Conservation (phyloP, 192 early-diverging fungal species). For the Coemansia sp. region DNA sequence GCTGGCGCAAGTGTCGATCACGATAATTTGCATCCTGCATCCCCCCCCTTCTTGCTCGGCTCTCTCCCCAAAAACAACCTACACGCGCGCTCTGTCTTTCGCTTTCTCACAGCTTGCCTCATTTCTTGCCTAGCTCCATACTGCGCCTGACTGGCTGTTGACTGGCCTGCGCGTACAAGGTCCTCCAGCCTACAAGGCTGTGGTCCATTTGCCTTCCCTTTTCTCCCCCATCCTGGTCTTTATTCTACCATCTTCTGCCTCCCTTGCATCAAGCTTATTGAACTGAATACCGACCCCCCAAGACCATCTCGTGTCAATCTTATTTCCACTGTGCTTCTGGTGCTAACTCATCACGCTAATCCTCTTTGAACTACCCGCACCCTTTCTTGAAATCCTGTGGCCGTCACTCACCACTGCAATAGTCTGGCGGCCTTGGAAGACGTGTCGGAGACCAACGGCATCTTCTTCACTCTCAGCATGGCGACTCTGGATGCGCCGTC, state of each 20-base stretch:
- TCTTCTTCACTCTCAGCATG: background rate
- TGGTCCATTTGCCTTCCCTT: background rate
- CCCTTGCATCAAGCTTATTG: background rate
- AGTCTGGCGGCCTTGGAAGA: background rate
- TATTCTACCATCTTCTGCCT: background rate
- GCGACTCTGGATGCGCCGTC: conserved; percentile 18
- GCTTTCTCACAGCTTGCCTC: background rate
- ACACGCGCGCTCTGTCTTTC: background rate
- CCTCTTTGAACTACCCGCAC: background rate
- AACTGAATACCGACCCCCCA: background rate
- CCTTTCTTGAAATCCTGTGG: background rate
- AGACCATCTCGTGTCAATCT: background rate
- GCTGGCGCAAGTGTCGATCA: conserved; percentile 29
- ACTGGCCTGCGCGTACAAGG: no score
- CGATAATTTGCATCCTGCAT: conserved; percentile 51
- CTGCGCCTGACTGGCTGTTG: background rate
- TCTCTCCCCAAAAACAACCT: conserved; percentile 6
- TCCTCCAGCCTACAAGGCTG: no score
- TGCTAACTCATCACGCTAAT: background rate
- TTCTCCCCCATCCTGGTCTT: background rate
- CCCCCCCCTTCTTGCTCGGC: conserved; percentile 4
- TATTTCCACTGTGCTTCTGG: background rate
- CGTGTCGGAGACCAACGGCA: background rate
- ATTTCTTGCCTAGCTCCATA: background rate
- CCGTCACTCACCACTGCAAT: background rate